Conservation (phyloP, 176 grass and related monocot species). For the Pontederia paniculata region DNA sequence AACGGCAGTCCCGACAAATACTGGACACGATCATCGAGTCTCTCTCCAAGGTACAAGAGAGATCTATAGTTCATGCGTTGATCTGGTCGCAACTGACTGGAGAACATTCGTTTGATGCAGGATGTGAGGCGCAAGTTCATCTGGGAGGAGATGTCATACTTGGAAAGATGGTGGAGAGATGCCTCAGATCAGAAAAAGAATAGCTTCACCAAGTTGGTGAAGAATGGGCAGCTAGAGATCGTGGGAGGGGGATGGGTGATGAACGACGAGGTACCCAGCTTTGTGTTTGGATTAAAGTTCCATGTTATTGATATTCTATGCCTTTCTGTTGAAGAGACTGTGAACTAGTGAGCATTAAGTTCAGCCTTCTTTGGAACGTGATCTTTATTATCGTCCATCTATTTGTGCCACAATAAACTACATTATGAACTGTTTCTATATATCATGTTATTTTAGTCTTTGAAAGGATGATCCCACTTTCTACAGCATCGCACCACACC, state of each 20-base stretch:
- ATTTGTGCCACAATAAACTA: no score
- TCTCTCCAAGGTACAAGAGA: constrained; percentile 60
- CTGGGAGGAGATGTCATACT: constrained; percentile 99
- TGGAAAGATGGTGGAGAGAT: constrained; percentile 99
- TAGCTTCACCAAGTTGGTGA: constrained; percentile 55
- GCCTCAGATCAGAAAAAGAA: constrained; percentile 58
- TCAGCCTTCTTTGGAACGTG: no score
- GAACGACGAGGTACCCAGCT: constrained; percentile 71
- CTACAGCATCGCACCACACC: no score
- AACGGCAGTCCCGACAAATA: constrained; percentile 71
- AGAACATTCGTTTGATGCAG: constrained; percentile 18
- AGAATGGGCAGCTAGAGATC: constrained; percentile 81
- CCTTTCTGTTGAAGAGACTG: background rate
- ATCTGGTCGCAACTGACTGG: no score
- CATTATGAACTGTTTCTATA: no score
- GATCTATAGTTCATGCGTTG: no score
- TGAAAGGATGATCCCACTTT: no score
- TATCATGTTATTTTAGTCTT: no score
- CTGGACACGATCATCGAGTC: constrained; percentile 84
- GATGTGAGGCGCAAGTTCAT: constrained; percentile 83
- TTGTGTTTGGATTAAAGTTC: background rate
- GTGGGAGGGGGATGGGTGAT: constrained; percentile 99
- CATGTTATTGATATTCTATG: background rate
- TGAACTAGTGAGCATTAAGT: background rate
- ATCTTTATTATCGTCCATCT: no score